Conservation (phyloP, 1,139 yeast genomes). For the Geotrichum klebahnii region DNA sequence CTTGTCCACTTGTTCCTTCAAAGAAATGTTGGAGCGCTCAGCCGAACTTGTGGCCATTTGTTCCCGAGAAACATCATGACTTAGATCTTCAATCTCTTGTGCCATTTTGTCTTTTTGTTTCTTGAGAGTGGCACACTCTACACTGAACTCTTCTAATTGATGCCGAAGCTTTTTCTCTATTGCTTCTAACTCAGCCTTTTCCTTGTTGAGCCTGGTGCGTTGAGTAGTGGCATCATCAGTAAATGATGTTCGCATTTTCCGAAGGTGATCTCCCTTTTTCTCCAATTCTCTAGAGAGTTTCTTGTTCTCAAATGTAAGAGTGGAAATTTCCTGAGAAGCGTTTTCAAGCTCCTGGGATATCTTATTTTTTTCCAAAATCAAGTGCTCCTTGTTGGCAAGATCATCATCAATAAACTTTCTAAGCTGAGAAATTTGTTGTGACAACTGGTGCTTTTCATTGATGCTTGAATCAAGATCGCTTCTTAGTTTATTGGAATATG, state of each 20-base stretch:
- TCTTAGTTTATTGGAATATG: conserved; percentile 20
- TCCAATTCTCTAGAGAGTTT: conserved; percentile 29
- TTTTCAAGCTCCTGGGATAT: conserved; percentile 29
- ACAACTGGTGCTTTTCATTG: conserved; percentile 19
- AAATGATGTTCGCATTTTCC: conserved; percentile 36
- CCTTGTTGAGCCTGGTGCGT: conserved; percentile 39
- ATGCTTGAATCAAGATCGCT: conserved; percentile 17
- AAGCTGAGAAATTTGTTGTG: conserved; percentile 26
- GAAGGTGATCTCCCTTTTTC: conserved; percentile 36
- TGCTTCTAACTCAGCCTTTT: conserved; percentile 41
- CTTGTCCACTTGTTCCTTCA: conserved; percentile 30
- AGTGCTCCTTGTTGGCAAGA: conserved; percentile 26
- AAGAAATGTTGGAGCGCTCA: conserved; percentile 26
- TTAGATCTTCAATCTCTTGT: conserved; percentile 72
- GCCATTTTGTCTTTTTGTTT: conserved; percentile 57
- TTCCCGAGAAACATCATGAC: conserved; percentile 34
- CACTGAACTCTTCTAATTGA: conserved; percentile 31
- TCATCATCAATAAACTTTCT: conserved; percentile 28
- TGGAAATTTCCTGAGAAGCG: conserved; percentile 26
- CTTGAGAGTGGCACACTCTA: conserved; percentile 28
- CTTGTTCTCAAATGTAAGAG: conserved; percentile 32
- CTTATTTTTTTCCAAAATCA: conserved; percentile 32
- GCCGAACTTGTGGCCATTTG: conserved; percentile 31
- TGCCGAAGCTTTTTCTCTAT: conserved; percentile 39
- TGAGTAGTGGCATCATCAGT: conserved; percentile 45